phyloP scores from a whole-genome alignment of 805 yeast species.

The Metschnikowia drakensbergensis region DNA sequence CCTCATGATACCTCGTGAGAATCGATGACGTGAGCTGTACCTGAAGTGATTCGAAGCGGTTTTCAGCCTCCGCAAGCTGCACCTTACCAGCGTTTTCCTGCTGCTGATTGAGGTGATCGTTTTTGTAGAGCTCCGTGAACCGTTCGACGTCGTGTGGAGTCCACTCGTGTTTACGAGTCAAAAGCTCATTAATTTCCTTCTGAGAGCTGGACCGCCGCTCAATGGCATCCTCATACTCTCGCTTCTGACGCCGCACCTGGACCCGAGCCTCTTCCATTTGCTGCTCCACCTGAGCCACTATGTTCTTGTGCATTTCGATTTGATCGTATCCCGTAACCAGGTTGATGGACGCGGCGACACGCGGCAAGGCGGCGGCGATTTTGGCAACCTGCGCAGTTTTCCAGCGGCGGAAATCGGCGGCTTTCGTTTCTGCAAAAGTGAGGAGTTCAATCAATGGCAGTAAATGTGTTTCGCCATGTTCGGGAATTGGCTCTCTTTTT shows the following conservation, averaged over 20 bases:
- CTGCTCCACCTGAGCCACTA: conserved; percentile 55
- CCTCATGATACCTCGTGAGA: conserved; percentile 88
- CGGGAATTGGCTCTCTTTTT: not conserved
- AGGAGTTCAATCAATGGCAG: not conserved
- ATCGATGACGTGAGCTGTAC: conserved; percentile 70
- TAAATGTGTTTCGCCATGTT: not conserved
- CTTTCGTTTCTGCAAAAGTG: not conserved
- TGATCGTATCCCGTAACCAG: conserved; percentile 89
- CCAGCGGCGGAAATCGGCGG: not conserved
- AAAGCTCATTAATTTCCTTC: conserved; percentile 77
- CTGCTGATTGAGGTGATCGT: conserved; percentile 72
- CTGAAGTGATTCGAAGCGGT: conserved; percentile 63
- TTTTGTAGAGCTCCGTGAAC: conserved; percentile 76
- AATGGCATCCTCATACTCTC: conserved; percentile 55
- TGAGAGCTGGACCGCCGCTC: conserved; percentile 66
- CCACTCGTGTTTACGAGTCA: conserved; percentile 87
- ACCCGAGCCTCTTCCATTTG: conserved; percentile 47
- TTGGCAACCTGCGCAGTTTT: not conserved
- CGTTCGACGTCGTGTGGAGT: conserved; percentile 69
- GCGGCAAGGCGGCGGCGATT: not conserved
- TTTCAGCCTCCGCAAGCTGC: conserved; percentile 52
- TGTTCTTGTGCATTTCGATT: conserved; percentile 65
- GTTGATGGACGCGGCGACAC: conserved; percentile 41
- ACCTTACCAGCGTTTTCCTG: conserved; percentile 50
- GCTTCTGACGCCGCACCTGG: conserved; percentile 47